Base-by-base conservation (phyloP, 2,329 filamentous ascomycete genomes). In the Plenodomus biglobosus region DNA sequence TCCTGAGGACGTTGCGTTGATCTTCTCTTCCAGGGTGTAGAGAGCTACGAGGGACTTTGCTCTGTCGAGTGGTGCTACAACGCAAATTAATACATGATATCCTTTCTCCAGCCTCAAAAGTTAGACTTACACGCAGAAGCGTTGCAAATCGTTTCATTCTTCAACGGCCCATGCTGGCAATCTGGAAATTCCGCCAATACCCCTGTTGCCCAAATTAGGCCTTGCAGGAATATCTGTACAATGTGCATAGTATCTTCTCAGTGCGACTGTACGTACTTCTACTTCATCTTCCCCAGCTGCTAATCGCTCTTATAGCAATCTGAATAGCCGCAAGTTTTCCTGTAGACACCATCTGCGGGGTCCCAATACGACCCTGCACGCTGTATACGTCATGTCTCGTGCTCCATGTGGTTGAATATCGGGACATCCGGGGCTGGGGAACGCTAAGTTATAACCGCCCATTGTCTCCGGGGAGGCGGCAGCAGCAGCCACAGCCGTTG, bases 91-190 rank as follows among this genome's bases (percentile, higher is more conserved):
- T 22, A 24, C 3, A 11, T 18, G 10, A 10, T 17, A 35, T n/a
- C n/a, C 22, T 2, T 16, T 15, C 42, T 5, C 20, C 4, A 8
- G 1, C 10, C 3, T 7, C 8, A 5, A 13, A 21, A 5, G 13
- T 35, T 22, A 7, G 2, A 37, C 59, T 35, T 50, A 66, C 64
- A 54, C 8, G 70, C 74, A 13, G 74, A 73, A 2, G 68, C 65
- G 48, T 84, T 71, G 57, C 81, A 84, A 11, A 84, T 76, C 3
- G 72, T 68, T 35, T 78, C 78, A 27, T 75, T 74, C 40, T 69
- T 75, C 36, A 82, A 62, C 0, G 79, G 80, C 0, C 79, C 78
- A 63, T 75, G 77, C 8, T 61, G 58, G 55, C 80, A 82, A 53
- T 82, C 78, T 1, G 80, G 80, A 48, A 80, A 80, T 2, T 59